Evolutionary conservation across 208 protist species (phyloP), one percentile per base, ranked within the genome.

Genomic region (Acanthamoeba lenticulata): DNA sequence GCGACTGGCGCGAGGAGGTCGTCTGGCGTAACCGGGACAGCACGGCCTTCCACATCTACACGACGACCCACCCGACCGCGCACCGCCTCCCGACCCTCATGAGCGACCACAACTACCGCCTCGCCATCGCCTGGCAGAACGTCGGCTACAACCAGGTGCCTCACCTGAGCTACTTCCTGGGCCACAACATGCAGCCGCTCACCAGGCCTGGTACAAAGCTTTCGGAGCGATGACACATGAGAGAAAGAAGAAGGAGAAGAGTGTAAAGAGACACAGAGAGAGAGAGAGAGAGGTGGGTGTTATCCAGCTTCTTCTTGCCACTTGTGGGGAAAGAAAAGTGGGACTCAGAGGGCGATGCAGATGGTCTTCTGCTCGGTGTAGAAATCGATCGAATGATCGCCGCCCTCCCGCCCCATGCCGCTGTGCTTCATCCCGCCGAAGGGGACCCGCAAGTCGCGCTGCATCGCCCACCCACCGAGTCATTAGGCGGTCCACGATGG

Each of bases 361-460:
- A 98, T 89, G 69, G 85, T 97, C 81, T 98, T 98, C 57, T 95
- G 42, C 38, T 98, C 96, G 42, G 95, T 96, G 67, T 96, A 98
- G 85, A 97, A 97, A 36, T 97, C 96, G 36, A 97, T 83, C 38
- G 93, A 95, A 55, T 97, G 65, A n/a, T 96, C 74, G 24, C 96
- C 96, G 88, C 95, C 96, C 47, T 97, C 96, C 29, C 96, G 88
- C 24, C 96, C 96, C 38, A 97, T 45, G 55, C 96, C 96, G 13
- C 72, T 94, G 38, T 19, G 32, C 94, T 96, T 97, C 67, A 88
- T 38, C 29, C 96, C 96, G 44, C 96, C 96, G 94, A 97, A 97
- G 36, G 96, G 96, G 38, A 96, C 94, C 32, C 91, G 36, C 49
- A 97, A 34, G 92, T 97, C 96, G 24, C 96, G 93, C 72, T 49